A percentile compares a stretch with the other conserved stretches of the same genome.
These are phyloP conservation scores for Saksenaea vasiformis DNA, from an alignment of 371 early-diverging fungal species.

Conservation along the genomic window DNA sequence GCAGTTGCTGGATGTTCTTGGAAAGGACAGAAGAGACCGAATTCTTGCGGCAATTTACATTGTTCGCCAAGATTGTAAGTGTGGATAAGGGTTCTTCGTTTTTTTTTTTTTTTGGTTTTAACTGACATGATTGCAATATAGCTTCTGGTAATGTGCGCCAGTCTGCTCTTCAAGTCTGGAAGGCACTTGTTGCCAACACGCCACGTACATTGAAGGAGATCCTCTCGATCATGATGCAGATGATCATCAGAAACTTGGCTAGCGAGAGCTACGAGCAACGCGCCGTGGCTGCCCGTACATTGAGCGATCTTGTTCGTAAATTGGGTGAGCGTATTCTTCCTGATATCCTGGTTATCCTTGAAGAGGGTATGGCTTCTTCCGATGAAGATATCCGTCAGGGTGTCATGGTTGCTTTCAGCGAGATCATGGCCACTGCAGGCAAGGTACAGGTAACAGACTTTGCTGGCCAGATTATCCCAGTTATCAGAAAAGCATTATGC, in stretches of 20 bases:
- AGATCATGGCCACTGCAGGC: conserved; percentile 88
- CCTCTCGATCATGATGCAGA: conserved; percentile 81
- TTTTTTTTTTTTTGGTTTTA: not conserved
- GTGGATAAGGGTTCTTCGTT: not conserved
- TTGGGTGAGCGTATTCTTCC: conserved; percentile 89
- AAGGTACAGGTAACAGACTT: conserved; percentile 83
- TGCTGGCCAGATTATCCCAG: conserved; percentile 78
- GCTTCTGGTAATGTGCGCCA: conserved; percentile 86
- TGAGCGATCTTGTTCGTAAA: conserved; percentile 95
- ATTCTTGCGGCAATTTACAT: conserved; percentile 95
- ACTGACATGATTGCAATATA: conserved; percentile 7
- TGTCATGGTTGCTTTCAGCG: conserved; percentile 90
- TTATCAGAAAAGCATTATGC: conserved; percentile 79
- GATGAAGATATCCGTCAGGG: conserved; percentile 81
- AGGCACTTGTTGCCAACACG: conserved; percentile 92
- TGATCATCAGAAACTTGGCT: conserved; percentile 82
- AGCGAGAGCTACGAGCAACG: conserved; percentile 73
- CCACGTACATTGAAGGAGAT: conserved; percentile 96
- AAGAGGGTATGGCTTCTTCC: conserved; percentile 72
- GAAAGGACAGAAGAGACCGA: conserved; percentile 82
- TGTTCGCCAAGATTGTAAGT: conserved; percentile 74
- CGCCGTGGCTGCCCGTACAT: conserved; percentile 84
- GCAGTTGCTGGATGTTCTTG: conserved; percentile 81
- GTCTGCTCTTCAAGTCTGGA: conserved; percentile 91
- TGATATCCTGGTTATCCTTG: conserved; percentile 88